phyloP scores from a whole-genome alignment of 352 stramenopile species.

The Pythium biforme region DNA sequence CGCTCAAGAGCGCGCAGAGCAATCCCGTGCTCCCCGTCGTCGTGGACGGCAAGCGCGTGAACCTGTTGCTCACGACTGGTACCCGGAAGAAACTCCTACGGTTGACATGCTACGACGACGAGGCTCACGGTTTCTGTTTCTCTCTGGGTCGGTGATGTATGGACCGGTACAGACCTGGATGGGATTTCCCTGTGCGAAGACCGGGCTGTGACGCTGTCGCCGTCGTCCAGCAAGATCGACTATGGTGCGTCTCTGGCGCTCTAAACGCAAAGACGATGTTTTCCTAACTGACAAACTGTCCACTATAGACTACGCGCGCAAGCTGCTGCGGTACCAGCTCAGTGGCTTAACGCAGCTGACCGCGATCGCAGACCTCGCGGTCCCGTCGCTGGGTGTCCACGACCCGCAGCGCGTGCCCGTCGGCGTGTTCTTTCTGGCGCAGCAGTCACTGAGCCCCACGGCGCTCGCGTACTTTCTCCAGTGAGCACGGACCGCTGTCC shows the following conservation, averaged over 20 bases:
- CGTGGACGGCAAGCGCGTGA: constrained; percentile 29
- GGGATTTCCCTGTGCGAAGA: constrained; percentile 43
- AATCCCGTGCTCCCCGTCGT: constrained; percentile 40
- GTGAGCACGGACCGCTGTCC: too few species aligned
- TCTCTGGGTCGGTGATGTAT: too few species aligned
- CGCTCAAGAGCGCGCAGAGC: constrained; percentile 41
- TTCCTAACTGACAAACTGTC: too few species aligned
- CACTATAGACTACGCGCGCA: constrained; percentile 49
- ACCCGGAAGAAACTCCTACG: background rate
- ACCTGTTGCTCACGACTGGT: constrained; percentile 50
- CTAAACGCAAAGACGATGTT: too few species aligned
- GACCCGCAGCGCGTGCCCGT: constrained; percentile 25
- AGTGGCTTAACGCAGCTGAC: constrained; percentile 34
- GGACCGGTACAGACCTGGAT: constrained; percentile 26
- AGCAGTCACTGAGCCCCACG: constrained; percentile 41
- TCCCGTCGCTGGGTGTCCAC: constrained; percentile 32
- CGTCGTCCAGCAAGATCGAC: constrained; percentile 25
- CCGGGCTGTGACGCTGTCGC: constrained; percentile 6
- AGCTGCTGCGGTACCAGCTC: constrained; percentile 51
- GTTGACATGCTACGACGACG: too few species aligned
- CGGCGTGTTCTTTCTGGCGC: constrained; percentile 41
- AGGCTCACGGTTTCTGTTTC: too few species aligned
- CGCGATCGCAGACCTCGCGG: constrained; percentile 20
- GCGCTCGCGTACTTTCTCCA: constrained; percentile 53
- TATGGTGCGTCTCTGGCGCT: constrained; percentile 28